Evolutionary conservation across 768 basidiomycete genomes (phyloP), one percentile per base, ranked within the genome.

Genomic region (Lactifluus echinatus): DNA sequence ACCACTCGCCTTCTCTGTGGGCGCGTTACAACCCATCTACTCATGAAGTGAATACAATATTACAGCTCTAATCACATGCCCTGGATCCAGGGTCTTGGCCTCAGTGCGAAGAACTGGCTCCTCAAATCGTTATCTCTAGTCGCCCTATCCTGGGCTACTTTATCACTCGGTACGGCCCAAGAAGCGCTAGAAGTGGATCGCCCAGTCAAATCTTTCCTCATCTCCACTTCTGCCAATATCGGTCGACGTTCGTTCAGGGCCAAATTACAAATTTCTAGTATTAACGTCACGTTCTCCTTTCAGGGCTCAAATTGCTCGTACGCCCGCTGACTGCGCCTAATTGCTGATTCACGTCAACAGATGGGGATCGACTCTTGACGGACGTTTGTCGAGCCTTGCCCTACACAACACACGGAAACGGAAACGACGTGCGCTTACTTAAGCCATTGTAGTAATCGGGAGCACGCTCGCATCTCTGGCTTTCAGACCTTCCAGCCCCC

Each of bases 41-140:
- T n/a, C n/a, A n/a, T n/a, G n/a, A n/a, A n/a, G n/a, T n/a, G n/a
- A n/a, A n/a, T n/a, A n/a, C 45, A 17, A 21, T 47, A 34, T 47
- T 37, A 26, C 21, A 31, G 11, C 29, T 43, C 15, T 2, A 57
- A 28, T 53, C 46, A 54, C 6, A 54, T 44, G 21, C 52, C 47
- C 46, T 53, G 11, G 31, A 40, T 48, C 52, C 57, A 54, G 57
- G 57, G 37, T 43, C 52, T 37, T 40, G 57, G 57, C 47, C 33
- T 48, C 39, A 34, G 23, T 11, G 3, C 14, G 23, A 15, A 6
- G n/a, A 21, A 15, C 45, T 7, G n/a, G 2, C 11, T 26, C 8
- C 28, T 37, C 28, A 5, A 42, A 53, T 53, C 44, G 46, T 44
- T 52, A 49, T 54, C 40, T 48, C 26, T 17, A 48, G 31, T 44